Conservation (phyloP, 108 stramenopile genomes). For the Cyclotella kingstonii region DNA sequence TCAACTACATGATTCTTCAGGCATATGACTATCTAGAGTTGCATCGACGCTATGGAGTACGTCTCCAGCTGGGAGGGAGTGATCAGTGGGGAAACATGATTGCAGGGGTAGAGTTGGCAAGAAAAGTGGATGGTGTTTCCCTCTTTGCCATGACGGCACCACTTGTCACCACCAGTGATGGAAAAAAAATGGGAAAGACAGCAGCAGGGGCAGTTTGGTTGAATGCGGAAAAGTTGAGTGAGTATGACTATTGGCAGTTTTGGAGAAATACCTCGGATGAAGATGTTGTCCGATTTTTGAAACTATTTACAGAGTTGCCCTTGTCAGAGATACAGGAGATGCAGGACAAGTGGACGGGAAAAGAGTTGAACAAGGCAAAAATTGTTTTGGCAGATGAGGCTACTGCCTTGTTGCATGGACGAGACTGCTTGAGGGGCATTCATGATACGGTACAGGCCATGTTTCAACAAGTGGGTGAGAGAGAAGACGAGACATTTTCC, state of each 20-base stretch:
- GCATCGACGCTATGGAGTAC: slow-evolving; percentile 70
- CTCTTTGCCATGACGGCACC: slow-evolving; percentile 96
- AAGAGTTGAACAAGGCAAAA: slow-evolving; percentile 92
- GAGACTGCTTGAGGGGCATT: slow-evolving; percentile 76
- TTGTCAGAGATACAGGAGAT: slow-evolving; percentile 78
- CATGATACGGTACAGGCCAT: slow-evolving; percentile 86
- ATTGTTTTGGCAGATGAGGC: slow-evolving; percentile 94
- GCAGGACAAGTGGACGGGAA: slow-evolving; percentile 62
- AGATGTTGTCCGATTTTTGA: slow-evolving; percentile 91
- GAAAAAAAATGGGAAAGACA: slow-evolving; percentile 99
- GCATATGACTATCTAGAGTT: slow-evolving; percentile 98
- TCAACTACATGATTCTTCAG: slow-evolving; percentile 99
- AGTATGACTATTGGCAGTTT: slow-evolving; percentile 99
- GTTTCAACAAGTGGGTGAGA: slow-evolving; percentile 61
- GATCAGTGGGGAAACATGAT: slow-evolving; percentile 99
- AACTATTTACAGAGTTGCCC: slow-evolving; percentile 92
- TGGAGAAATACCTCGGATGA: slow-evolving; percentile 96
- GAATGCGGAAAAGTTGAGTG: slow-evolving; percentile 84
- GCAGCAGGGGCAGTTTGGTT: slow-evolving; percentile 97
- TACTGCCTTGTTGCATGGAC: slow-evolving; percentile 90
- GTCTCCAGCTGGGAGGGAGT: slow-evolving; percentile 93
- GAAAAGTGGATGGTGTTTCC: slow-evolving; percentile 78
- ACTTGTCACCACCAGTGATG: slow-evolving; percentile 94
- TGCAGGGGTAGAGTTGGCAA: slow-evolving; percentile 89
- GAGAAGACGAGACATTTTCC: slow-evolving; percentile 35